A percentile compares a stretch with the other conserved stretches of the same genome.
phyloP scores from a whole-genome alignment of 192 early-diverging fungal genomes.

The Linnemannia exigua region DNA sequence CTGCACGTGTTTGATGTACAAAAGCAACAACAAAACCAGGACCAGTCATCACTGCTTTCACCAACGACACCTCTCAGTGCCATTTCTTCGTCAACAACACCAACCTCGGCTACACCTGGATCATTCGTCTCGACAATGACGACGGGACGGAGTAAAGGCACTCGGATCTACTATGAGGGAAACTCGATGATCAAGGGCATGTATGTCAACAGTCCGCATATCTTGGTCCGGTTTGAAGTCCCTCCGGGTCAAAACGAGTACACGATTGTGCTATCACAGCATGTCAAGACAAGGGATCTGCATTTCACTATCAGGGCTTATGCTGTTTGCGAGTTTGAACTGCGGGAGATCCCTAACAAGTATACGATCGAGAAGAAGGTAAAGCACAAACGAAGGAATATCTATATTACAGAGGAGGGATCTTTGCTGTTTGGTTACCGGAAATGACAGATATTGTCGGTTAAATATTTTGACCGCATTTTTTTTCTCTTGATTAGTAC shows the following conservation, averaged over 20 bases:
- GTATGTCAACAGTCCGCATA: constrained; percentile 91
- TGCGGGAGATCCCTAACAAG: constrained; percentile 73
- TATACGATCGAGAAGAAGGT: constrained; percentile 72
- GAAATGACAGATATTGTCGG: too few species aligned
- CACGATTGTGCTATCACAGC: constrained; percentile 88
- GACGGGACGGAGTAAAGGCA: constrained; percentile 58
- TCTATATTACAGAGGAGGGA: too few species aligned
- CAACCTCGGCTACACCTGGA: neutral
- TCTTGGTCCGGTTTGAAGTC: constrained; percentile 75
- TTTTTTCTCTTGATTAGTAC: neutral
- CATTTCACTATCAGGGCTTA: constrained; percentile 83
- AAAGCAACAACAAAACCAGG: constrained; percentile 29
- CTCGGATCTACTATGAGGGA: constrained; percentile 44
- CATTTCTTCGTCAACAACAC: neutral
- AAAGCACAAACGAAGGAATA: too few species aligned
- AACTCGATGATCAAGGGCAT: constrained; percentile 71
- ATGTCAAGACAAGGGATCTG: constrained; percentile 76
- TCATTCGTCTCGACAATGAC: neutral
- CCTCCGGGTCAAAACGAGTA: constrained; percentile 69
- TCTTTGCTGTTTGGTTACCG: too few species aligned
- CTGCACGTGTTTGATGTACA: constrained; percentile 83
- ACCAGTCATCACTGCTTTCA: neutral
- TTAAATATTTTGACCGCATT: neutral
- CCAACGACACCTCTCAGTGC: constrained; percentile 16
- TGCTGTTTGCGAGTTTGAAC: constrained; percentile 71